phyloP scores from a whole-genome alignment of 306 rosid genomes.

The Alnus glutinosa region DNA sequence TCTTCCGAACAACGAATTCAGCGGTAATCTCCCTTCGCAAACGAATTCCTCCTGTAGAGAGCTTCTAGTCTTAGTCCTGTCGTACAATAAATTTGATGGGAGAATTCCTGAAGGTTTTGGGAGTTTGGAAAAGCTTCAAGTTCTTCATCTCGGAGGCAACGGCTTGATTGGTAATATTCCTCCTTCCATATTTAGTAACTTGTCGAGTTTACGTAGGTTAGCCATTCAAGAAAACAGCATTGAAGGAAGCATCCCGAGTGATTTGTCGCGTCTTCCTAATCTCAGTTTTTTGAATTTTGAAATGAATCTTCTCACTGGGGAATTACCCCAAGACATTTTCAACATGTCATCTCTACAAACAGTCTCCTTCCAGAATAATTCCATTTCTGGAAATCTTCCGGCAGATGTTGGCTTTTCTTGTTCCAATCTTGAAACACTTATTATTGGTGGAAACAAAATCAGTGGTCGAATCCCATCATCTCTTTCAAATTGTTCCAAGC shows the following conservation, averaged over 20 bases:
- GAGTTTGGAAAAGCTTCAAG: neutral
- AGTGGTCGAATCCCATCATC: neutral
- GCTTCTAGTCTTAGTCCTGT: neutral
- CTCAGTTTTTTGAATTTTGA: neutral
- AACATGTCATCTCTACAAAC: neutral
- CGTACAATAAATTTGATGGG: neutral
- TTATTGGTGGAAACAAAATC: neutral
- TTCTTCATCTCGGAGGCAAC: neutral
- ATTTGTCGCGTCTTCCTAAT: neutral
- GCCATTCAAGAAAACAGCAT: neutral
- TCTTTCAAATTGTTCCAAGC: conserved; percentile 8
- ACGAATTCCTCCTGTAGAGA: neutral
- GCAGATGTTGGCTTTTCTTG: neutral
- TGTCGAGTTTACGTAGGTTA: neutral
- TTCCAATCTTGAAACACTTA: neutral
- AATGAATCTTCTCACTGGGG: neutral
- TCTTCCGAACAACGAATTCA: neutral
- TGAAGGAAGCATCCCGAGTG: neutral
- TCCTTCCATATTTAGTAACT: neutral
- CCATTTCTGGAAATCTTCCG: neutral
- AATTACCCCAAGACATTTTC: neutral
- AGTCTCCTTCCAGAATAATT: neutral
- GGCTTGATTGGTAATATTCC: neutral
- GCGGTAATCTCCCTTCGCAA: neutral
- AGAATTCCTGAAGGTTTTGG: neutral